Conservation (phyloP, 176 grass and related monocot species). For the Tuctoria greenei region DNA sequence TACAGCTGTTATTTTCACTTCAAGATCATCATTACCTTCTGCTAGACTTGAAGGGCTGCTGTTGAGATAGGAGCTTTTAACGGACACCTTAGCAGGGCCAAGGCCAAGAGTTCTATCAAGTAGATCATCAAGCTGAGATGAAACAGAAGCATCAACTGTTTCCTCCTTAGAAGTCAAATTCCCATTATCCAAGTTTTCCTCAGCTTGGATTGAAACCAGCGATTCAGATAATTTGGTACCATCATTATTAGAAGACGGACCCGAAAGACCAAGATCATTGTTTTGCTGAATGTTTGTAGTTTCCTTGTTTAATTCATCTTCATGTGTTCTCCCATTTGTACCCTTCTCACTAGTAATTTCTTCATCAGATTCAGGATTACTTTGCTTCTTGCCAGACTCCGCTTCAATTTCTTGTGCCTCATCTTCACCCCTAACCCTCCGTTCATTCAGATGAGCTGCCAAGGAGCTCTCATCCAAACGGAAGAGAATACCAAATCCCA, state of each 20-base stretch:
- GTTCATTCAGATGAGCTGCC: conserved; percentile 84
- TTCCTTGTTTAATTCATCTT: conserved; percentile 46
- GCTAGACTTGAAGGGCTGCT: conserved; percentile 33
- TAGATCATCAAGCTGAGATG: conserved; percentile 87
- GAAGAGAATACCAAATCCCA: conserved; percentile 95
- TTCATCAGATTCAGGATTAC: conserved; percentile 47
- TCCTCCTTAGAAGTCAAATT: conserved; percentile 42
- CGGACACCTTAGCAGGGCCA: conserved; percentile 60
- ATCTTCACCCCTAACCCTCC: conserved; percentile 83
- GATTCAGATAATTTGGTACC: conserved; percentile 38
- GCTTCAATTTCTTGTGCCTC: conserved; percentile 52
- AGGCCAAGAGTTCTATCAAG: conserved; percentile 86
- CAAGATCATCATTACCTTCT: conserved; percentile 52
- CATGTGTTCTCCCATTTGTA: conserved; percentile 34
- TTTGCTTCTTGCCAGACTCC: conserved; percentile 41
- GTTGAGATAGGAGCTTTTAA: conserved; percentile 47
- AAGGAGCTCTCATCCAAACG: conserved; percentile 95
- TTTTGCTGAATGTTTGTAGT: conserved; percentile 33
- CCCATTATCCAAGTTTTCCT: conserved; percentile 33
- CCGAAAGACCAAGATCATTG: conserved; percentile 24
- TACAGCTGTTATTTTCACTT: conserved; percentile 44
- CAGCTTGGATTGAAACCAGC: conserved; percentile 20
- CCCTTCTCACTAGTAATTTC: conserved; percentile 45
- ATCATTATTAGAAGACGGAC: conserved; percentile 20
- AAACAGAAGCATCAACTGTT: conserved; percentile 39